These are phyloP conservation scores for Orbilia quercus DNA, from an alignment of 2,329 filamentous ascomycete species.

Conservation along the genomic window DNA sequence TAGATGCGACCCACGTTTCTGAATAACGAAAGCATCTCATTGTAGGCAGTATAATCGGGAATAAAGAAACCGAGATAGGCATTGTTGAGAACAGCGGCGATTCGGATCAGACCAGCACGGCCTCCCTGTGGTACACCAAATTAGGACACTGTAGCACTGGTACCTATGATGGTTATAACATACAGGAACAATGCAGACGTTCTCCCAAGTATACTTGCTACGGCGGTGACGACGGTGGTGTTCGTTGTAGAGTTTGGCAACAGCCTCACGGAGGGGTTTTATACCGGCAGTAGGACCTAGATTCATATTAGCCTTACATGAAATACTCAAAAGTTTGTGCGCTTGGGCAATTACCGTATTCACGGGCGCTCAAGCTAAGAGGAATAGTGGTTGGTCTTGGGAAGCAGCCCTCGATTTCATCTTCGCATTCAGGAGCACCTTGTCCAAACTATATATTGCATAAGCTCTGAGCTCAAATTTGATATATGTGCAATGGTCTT, in stretches of 20 bases:
- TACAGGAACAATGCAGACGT: slow-evolving; percentile 88
- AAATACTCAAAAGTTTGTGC: not conserved
- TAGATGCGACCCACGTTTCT: slow-evolving; percentile 76
- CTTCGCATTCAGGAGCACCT: slow-evolving; percentile 91
- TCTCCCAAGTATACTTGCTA: slow-evolving; percentile 95
- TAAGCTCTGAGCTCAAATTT: not conserved
- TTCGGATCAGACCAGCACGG: slow-evolving; percentile 89
- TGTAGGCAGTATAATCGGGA: slow-evolving; percentile 95
- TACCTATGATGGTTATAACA: slow-evolving; percentile 8
- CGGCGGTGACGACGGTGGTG: slow-evolving; percentile 88
- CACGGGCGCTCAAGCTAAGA: slow-evolving; percentile 79
- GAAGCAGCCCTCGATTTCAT: slow-evolving; percentile 91
- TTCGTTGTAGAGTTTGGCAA: slow-evolving; percentile 91
- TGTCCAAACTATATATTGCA: slow-evolving; percentile 76
- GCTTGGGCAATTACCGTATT: slow-evolving; percentile 73
- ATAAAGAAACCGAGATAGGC: slow-evolving; percentile 94
- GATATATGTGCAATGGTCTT: not conserved
- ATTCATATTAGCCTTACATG: not conserved
- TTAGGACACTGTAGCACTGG: slow-evolving; percentile 3
- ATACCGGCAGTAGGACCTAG: slow-evolving; percentile 88
- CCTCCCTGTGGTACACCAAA: slow-evolving; percentile 69
- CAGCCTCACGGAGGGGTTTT: slow-evolving; percentile 86
- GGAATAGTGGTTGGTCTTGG: slow-evolving; percentile 81
- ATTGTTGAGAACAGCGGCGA: slow-evolving; percentile 92
- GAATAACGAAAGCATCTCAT: slow-evolving; percentile 95